Conservation (phyloP, 805 yeast genomes). For the Teunomyces barrocoloradensis region DNA sequence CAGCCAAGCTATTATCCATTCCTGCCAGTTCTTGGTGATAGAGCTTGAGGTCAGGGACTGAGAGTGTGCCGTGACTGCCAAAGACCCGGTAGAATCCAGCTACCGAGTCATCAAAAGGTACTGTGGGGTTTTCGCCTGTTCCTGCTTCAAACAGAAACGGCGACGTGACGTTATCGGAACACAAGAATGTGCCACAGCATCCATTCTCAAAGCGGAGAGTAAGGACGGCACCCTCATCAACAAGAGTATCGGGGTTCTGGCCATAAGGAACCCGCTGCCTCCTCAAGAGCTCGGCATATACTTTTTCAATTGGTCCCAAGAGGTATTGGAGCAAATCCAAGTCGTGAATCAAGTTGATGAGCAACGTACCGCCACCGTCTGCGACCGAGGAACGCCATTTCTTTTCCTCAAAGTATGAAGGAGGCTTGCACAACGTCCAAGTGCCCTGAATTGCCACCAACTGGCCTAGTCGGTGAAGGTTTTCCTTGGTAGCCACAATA, state of each 20-base stretch:
- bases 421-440: slow-evolving; percentile 36
- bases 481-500: slow-evolving; percentile 31
- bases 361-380: slow-evolving; percentile 36
- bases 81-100: slow-evolving; percentile 36
- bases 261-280: slow-evolving; percentile 23
- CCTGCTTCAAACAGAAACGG: slow-evolving; percentile 39
- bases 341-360: slow-evolving; percentile 40
- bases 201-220: slow-evolving; percentile 32
- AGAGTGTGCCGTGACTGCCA: slow-evolving; percentile 38
- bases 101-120: slow-evolving; percentile 27
- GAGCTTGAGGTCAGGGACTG: slow-evolving; percentile 35
- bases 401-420: slow-evolving; percentile 28
- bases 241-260: slow-evolving; percentile 14
- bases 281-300: slow-evolving; percentile 34
- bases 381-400: slow-evolving; percentile 31
- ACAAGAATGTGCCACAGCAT: slow-evolving; percentile 34
- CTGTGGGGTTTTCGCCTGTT: slow-evolving; percentile 40
- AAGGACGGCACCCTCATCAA: slow-evolving; percentile 40
- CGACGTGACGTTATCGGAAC: slow-evolving; percentile 37
- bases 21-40: slow-evolving; percentile 22
- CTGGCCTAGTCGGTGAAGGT: slow-evolving; percentile 27
- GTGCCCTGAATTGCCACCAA: slow-evolving; percentile 38
- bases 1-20: slow-evolving; percentile 10
- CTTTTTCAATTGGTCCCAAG: slow-evolving; percentile 36
- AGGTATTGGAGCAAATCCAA: slow-evolving; percentile 35